phyloP scores from a whole-genome alignment of 2,329 filamentous ascomycete genomes.

The Fusarium ambrosium region DNA sequence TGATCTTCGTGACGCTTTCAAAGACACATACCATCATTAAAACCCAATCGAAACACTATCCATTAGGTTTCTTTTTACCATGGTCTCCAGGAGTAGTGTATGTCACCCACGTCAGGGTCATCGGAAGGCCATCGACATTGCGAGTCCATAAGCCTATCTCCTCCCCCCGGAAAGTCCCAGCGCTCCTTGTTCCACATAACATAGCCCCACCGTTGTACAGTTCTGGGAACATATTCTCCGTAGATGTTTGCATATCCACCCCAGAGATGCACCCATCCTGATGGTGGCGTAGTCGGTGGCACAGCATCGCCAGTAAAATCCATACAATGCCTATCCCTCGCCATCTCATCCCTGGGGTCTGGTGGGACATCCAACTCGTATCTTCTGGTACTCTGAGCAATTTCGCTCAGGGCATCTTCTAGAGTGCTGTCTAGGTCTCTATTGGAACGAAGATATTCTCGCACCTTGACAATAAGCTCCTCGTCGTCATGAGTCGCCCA shows the following conservation, averaged over 20 bases:
- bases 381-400: neutral
- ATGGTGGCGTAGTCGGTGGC: neutral
- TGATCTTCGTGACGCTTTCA: too few relatives aligned
- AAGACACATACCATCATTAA: too few relatives aligned
- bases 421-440: neutral
- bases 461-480: neutral
- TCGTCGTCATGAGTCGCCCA: neutral
- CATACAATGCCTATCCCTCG: neutral
- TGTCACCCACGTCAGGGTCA: neutral
- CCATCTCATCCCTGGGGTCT: neutral
- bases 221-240: neutral
- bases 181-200: neutral
- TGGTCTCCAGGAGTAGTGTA: neutral
- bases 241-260: neutral
- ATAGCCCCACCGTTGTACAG: neutral
- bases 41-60: too few relatives aligned
- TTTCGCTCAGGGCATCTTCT: neutral
- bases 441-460: neutral
- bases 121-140: neutral
- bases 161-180: neutral
- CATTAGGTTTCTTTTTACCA: neutral
- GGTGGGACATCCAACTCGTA: neutral
- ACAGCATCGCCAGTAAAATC: neutral
- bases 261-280: neutral
- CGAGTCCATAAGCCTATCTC: neutral